A percentile compares a stretch with the other conserved stretches of the same genome.
Conservation (phyloP, 768 basidiomycete species). For the Hygrophoropsis aurantiaca region DNA sequence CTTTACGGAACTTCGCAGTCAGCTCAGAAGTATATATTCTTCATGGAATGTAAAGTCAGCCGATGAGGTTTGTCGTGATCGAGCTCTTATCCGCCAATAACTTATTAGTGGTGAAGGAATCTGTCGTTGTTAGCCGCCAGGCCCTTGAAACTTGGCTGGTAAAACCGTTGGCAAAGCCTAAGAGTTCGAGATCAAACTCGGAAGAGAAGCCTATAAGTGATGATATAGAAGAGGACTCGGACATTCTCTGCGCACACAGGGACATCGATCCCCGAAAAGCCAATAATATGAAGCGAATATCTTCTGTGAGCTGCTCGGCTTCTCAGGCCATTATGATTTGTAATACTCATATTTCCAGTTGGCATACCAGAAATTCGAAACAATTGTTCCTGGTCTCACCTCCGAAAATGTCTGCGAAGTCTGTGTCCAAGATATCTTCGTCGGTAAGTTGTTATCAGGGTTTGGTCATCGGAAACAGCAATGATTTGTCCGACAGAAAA, state of each 20-base stretch:
- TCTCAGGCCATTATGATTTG: not conserved
- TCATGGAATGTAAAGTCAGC: constrained; percentile 55
- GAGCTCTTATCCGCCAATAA: not conserved
- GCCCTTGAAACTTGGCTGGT: constrained; percentile 64
- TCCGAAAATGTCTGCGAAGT: constrained; percentile 55
- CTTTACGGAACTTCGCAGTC: constrained; percentile 52
- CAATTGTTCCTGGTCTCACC: constrained; percentile 47
- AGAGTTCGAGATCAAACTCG: constrained; percentile 17
- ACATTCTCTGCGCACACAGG: constrained; percentile 64
- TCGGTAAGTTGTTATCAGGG: constrained; percentile 39
- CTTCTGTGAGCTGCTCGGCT: constrained; percentile 37
- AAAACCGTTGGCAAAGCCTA: constrained; percentile 27
- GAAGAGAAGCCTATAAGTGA: constrained; percentile 17
- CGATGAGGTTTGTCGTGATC: constrained; percentile 42
- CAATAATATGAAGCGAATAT: constrained; percentile 67
- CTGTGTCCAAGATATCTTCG: constrained; percentile 60
- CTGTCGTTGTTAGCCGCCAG: constrained; percentile 57
- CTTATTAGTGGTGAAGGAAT: constrained; percentile 39
- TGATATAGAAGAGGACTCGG: constrained; percentile 31
- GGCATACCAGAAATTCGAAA: constrained; percentile 42
- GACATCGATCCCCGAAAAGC: constrained; percentile 60
- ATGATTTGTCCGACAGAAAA: constrained; percentile 46
- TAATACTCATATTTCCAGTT: constrained; percentile 30
- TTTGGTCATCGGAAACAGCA: not conserved
- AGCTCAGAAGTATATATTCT: constrained; percentile 59